Evolutionary conservation across 1,284 basidiomycete species (phyloP).

Genomic region (Cystobasidiaceae sp.): DNA sequence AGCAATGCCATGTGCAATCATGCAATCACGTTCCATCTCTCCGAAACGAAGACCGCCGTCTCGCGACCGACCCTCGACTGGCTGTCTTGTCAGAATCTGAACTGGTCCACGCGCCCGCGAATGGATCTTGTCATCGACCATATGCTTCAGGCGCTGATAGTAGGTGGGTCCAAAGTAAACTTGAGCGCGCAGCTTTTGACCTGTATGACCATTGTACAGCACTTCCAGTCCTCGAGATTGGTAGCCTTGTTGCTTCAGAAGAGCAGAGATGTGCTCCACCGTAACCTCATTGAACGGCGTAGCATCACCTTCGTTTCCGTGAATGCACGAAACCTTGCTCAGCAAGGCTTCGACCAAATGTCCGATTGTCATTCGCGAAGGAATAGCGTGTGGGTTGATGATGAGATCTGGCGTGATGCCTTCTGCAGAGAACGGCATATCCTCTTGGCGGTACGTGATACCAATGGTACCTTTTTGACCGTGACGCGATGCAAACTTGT

Average conservation of each 20-base stretch:
- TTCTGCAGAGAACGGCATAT: slow-evolving; percentile 98
- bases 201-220: slow-evolving; percentile 99
- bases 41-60: slow-evolving; percentile 99
- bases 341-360: slow-evolving; percentile 98
- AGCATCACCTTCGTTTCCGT: slow-evolving; percentile 94
- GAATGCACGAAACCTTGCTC: slow-evolving; percentile 91
- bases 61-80: slow-evolving; percentile 97
- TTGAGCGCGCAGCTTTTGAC: slow-evolving; percentile 93
- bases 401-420: slow-evolving; percentile 95
- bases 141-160: slow-evolving; percentile 98
- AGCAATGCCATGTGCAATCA: slow-evolving; percentile 99
- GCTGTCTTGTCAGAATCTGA: slow-evolving; percentile 95
- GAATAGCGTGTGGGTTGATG: slow-evolving; percentile 99
- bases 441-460: slow-evolving; percentile 98
- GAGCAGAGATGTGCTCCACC: slow-evolving; percentile 84
- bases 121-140: slow-evolving; percentile 99
- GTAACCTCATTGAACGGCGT: slow-evolving; percentile 98
- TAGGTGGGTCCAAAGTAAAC: slow-evolving; percentile 98
- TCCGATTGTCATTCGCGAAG: slow-evolving; percentile 99
- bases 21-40: slow-evolving; percentile 99
- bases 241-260: slow-evolving; percentile 78
- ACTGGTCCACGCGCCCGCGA: slow-evolving; percentile 94
- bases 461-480: slow-evolving; percentile 99
- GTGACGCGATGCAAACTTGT: slow-evolving; percentile 99
- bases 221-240: slow-evolving; percentile 92